Conservation (phyloP, 2,329 filamentous ascomycete species). For the Microdochium trichocladiopsis region DNA sequence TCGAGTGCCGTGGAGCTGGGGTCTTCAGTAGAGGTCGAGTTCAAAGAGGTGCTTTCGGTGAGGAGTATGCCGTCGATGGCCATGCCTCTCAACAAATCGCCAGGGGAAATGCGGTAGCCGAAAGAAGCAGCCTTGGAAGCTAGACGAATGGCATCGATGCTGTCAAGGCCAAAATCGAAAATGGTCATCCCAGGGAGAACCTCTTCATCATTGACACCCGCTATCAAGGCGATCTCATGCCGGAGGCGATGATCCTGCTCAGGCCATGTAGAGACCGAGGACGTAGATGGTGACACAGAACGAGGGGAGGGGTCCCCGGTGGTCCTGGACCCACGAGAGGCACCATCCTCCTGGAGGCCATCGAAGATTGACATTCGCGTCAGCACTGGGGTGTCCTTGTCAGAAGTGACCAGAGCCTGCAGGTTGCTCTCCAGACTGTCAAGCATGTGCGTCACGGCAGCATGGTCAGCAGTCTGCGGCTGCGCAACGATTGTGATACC, state of each 20-base stretch:
- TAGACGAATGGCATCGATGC: constrained; percentile 84
- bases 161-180: constrained; percentile 81
- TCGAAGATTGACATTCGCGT: neutral
- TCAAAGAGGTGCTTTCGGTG: neutral
- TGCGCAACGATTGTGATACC: constrained; percentile 55
- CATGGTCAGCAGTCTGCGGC: constrained; percentile 26
- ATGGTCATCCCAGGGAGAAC: constrained; percentile 58
- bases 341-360: neutral
- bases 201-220: constrained; percentile 39
- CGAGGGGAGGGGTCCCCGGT: neutral
- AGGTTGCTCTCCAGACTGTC: constrained; percentile 27
- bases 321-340: neutral
- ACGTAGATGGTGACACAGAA: neutral
- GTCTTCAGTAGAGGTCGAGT: neutral
- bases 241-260: constrained; percentile 44
- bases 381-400: neutral
- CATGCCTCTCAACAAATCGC: constrained; percentile 66
- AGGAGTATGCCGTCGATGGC: constrained; percentile 56
- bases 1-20: constrained; percentile 9
- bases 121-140: constrained; percentile 61
- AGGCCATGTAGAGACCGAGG: constrained; percentile 50
- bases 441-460: constrained; percentile 25
- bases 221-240: constrained; percentile 56
- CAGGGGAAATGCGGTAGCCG: constrained; percentile 58
- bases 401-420: constrained; percentile 11